Evolutionary conservation across 805 yeast species (phyloP), one percentile per base, ranked within the genome.

Genomic region (Teunomyces pallodes): DNA sequence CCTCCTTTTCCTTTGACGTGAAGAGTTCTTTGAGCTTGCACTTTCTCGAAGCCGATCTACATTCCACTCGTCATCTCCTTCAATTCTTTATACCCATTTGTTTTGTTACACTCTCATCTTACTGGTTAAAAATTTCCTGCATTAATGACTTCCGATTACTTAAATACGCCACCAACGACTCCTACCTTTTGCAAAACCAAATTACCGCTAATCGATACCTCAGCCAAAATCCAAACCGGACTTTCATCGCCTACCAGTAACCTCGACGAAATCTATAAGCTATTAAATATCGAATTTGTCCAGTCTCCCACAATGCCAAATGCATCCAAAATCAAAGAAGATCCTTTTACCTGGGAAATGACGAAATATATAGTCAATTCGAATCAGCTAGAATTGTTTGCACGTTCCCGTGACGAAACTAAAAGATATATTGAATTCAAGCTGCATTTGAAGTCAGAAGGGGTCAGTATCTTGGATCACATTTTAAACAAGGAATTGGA

Each of bases 321-420:
- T 13, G 61, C 74, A 1, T 64, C 69, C 46, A 72, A 72, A 51
- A 54, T 66, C 43, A 54, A 59, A 30, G 48, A 50, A 42, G 60
- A 57, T 10, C 80, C 82, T 2, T 75, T 78, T 53, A 56, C 71
- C 2, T 83, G 86, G 83, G 59, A 60, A 8, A 72, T 74, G 40
- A 67, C 74, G 7, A 54, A 59, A 32, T 52, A 65, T 9, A 65
- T 77, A 17, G 67, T 82, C 2, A 49, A 49, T 0, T 50, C 65
- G 5, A 80, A 80, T 47, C 64, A 72, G 38, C 67, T 83, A 36
- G 77, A 76, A 32, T 56, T 59, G 24, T 67, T 84, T 45, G 79
- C 80, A 41, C 68, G 91, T 53, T 74, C 81, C 4, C 61, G 64
- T 10, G 66, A 57, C 24, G 72, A 67, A 30, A 69, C 80, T n/a